Evolutionary conservation across 2,329 filamentous ascomycete species (phyloP), one percentile per base, ranked within the genome.

Genomic region (Hyphodiscus sp.): DNA sequence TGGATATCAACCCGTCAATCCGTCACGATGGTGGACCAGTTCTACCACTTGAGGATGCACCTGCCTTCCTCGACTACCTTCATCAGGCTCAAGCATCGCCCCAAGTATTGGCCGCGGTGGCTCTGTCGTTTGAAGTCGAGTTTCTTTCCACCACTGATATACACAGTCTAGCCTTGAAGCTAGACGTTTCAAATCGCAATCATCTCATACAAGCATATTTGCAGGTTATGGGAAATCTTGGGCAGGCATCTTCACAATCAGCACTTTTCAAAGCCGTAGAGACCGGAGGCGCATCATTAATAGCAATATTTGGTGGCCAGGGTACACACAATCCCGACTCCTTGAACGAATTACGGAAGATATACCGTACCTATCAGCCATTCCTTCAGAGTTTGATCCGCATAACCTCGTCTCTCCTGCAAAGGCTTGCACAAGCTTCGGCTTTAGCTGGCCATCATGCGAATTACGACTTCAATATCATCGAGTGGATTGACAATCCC

Each of bases 291-390:
- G 90, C 90, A 54, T 84, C 82, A 64, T 81, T 96, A 57, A 96
- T 95, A 75, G 91, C 86, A 59, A 90, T 96, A 55, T 95, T 96
- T 62, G 92, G 92, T 55, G 92, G 92, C 9, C 92, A 97, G 70
- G 92, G 92, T 63, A 96, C 96, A 72, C 96, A 96, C 59, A 91
- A 96, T 19, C 11, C n/a, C 10, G 20, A 3, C 71, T 97, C 96
- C 73, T 96, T 97, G 65, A 91, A 96, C 62, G 92, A 96, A 75
- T 80, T 97, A 58, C 83, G 91, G 51, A 86, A 95, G 70, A 81
- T 96, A 55, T 92, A 91, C 75, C 84, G 78, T 66, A 95, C 90
- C 54, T 97, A 97, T 73, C 85, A 87, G n/a, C 86, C 86, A 30
- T 92, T 96, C 62, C 83, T 96, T 8, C 86, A 88, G 62, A 89